A percentile compares a stretch with the other conserved stretches of the same genome.
Evolutionary conservation across 176 grass and related monocot species (phyloP).

Genomic region (Aegilops longissima): DNA sequence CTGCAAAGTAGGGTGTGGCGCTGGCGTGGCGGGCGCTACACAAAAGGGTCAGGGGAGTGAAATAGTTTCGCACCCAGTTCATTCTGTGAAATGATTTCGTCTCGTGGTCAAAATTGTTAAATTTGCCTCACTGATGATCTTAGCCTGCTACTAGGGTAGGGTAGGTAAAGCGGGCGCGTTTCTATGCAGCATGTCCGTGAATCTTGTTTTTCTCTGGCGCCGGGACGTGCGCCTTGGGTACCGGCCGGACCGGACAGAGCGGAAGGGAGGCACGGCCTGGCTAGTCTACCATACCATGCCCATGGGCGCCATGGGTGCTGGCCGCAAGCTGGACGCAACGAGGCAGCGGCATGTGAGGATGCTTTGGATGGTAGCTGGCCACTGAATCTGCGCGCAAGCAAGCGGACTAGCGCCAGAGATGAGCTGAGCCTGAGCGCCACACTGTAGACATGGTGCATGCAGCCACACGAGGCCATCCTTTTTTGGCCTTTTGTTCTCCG

Average conservation of each 20-base stretch:
- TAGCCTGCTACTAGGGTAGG: not conserved
- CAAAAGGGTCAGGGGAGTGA: no score
- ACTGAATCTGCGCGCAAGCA: not conserved
- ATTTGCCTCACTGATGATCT: not conserved
- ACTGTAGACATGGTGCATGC: not conserved
- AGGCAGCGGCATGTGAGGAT: constrained; percentile 29
- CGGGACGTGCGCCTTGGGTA: not conserved
- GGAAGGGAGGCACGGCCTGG: not conserved
- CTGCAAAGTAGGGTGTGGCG: no score
- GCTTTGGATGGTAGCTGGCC: constrained; percentile 37
- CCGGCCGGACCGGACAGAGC: not conserved
- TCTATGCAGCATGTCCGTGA: constrained; percentile 44
- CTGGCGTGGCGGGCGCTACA: no score
- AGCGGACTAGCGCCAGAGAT: not conserved
- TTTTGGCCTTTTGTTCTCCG: not conserved
- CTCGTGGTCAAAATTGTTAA: no score
- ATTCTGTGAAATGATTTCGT: no score
- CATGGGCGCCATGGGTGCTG: constrained; percentile 17
- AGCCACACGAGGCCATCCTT: not conserved
- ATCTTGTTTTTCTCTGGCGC: constrained; percentile 7
- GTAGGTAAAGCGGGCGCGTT: constrained; percentile 13
- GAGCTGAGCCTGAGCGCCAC: not conserved
- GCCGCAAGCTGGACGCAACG: constrained; percentile 29
- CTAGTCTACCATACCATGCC: not conserved
- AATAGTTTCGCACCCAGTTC: no score